phyloP scores from a whole-genome alignment of 2,329 filamentous ascomycete genomes.

The Cladophialophora bantiana region DNA sequence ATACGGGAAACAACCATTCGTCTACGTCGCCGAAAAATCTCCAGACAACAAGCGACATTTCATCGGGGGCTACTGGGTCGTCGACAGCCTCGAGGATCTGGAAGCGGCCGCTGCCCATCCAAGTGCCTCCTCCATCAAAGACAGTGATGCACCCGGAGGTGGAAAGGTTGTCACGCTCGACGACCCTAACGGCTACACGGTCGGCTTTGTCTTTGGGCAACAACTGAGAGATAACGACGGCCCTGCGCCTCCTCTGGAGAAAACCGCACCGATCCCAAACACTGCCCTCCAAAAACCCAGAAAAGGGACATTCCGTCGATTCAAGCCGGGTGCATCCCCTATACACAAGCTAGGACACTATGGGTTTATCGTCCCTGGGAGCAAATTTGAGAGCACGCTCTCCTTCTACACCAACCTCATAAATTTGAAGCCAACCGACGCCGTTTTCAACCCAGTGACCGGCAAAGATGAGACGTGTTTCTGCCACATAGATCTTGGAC shows the following conservation, averaged over 20 bases:
- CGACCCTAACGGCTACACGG: slow-evolving; percentile 37
- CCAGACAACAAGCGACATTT: slow-evolving; percentile 33
- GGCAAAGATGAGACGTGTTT: slow-evolving; percentile 51
- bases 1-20: slow-evolving; percentile 67
- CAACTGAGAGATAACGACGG: slow-evolving; percentile 23
- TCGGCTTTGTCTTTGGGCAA: slow-evolving; percentile 39
- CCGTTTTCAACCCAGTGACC: slow-evolving; percentile 43
- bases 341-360: slow-evolving; percentile 59
- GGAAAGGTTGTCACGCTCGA: slow-evolving; percentile 37
- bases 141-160: slow-evolving; percentile 35
- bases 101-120: slow-evolving; percentile 27
- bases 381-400: slow-evolving; percentile 46
- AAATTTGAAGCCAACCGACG: slow-evolving; percentile 56
- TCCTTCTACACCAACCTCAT: slow-evolving; percentile 55
- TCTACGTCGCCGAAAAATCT: slow-evolving; percentile 54
- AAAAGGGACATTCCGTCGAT: slow-evolving; percentile 48
- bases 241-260: slow-evolving; percentile 14
- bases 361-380: slow-evolving; percentile 47
- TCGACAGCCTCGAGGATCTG: slow-evolving; percentile 30
- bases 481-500: slow-evolving; percentile 59
- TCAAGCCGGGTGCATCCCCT: slow-evolving; percentile 55
- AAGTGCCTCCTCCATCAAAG: slow-evolving; percentile 24
- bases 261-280: slow-evolving; percentile 44
- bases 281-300: slow-evolving; percentile 46
- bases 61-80: slow-evolving; percentile 30